phyloP scores from a whole-genome alignment of 805 yeast genomes.

The Spathaspora boniae region DNA sequence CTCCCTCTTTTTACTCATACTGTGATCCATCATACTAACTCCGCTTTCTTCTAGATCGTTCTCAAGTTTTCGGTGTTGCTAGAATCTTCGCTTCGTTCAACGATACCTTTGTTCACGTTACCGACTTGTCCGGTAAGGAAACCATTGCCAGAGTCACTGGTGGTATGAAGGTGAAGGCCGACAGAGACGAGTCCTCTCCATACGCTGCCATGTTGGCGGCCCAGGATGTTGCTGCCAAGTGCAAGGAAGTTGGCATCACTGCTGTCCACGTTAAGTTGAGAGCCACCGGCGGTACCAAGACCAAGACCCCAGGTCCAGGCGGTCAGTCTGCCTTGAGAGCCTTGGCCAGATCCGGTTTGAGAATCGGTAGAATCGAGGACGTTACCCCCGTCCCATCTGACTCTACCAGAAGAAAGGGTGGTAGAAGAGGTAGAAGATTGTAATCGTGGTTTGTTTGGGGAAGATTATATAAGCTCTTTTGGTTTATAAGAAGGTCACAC shows the following conservation, averaged over 20 bases:
- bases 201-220: constrained; percentile 99
- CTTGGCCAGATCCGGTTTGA: constrained; percentile 98
- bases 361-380: constrained; percentile 99
- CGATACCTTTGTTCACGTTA: constrained; percentile 99
- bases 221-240: constrained; percentile 97
- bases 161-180: constrained; percentile 99
- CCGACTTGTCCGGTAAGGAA: constrained; percentile 99
- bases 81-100: constrained; percentile 99
- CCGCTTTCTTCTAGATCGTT: constrained; percentile 55
- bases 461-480: neutral
- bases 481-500: neutral
- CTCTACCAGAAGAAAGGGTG: constrained; percentile 99
- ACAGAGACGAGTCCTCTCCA: constrained; percentile 99
- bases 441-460: constrained; percentile 30
- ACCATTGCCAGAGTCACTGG: constrained; percentile 99
- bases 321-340: constrained; percentile 99
- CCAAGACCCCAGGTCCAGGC: constrained; percentile 99
- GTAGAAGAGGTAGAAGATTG: constrained; percentile 99
- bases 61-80: constrained; percentile 99
- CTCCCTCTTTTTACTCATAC: no score
- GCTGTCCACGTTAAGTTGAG: constrained; percentile 99
- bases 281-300: constrained; percentile 99
- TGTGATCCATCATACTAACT: no score
- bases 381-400: constrained; percentile 99
- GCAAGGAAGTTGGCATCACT: constrained; percentile 99